Evolutionary conservation across 139 green algal species (phyloP).

Genomic region (Haematococcus sp.): DNA sequence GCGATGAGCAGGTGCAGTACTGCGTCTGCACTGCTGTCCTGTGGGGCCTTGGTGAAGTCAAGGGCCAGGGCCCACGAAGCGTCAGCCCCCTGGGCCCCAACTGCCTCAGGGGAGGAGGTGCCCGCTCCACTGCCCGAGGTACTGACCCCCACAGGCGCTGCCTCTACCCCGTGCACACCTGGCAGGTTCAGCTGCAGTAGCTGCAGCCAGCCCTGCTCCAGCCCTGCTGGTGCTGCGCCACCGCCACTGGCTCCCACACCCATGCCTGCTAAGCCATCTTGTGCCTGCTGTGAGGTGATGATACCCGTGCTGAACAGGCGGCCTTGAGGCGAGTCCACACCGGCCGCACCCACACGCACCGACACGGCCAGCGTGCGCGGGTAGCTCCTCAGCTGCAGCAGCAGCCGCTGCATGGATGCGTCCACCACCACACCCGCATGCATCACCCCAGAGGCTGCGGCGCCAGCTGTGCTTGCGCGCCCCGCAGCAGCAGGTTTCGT

Average conservation of each 20-base stretch:
- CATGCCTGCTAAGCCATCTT: slow-evolving; percentile 1
- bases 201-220: not conserved
- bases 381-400: slow-evolving; percentile 45
- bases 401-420: not conserved
- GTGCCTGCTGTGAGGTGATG: slow-evolving; percentile 1
- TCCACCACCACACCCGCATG: not conserved
- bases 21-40: slow-evolving; percentile 74
- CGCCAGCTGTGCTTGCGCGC: no score
- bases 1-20: slow-evolving; percentile 57
- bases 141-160: no score
- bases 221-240: no score
- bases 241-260: no score
- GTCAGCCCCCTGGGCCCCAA: not conserved
- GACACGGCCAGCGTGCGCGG: slow-evolving; percentile 47
- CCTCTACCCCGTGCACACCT: not conserved
- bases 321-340: slow-evolving; percentile 59
- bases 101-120: not conserved
- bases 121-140: no score
- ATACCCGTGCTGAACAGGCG: slow-evolving; percentile 60
- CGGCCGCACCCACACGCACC: slow-evolving; percentile 47
- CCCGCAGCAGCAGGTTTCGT: slow-evolving; percentile 22
- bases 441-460: not conserved
- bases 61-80: slow-evolving; percentile 35
- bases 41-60: slow-evolving; percentile 54
- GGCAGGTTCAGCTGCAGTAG: not conserved